Evolutionary conservation across 2,329 filamentous ascomycete genomes (phyloP).

Genomic region (Monilinia fructicola): DNA sequence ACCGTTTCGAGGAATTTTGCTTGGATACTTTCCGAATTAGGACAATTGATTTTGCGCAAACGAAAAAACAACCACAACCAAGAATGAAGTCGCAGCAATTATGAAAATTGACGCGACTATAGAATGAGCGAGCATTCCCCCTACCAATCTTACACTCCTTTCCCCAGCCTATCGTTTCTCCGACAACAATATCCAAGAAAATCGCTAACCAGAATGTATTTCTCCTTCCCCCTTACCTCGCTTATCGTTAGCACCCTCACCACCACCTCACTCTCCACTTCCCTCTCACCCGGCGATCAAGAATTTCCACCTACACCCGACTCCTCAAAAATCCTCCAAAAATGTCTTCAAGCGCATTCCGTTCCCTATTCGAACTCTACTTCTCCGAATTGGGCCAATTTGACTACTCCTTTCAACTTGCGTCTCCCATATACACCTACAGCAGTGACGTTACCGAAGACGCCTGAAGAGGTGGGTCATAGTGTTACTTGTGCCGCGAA

Average conservation of each 20-base stretch:
- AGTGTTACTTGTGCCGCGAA: slow-evolving; percentile 49
- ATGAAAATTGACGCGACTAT: neutral
- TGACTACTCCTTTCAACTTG: slow-evolving; percentile 32
- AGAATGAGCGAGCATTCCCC: slow-evolving; percentile 17
- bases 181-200: neutral
- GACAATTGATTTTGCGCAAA: neutral
- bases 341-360: slow-evolving; percentile 6
- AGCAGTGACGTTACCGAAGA: slow-evolving; percentile 31
- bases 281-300: neutral
- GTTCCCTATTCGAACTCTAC: slow-evolving; percentile 20
- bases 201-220: neutral
- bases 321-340: neutral
- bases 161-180: neutral
- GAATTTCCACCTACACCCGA: neutral
- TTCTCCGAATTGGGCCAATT: slow-evolving; percentile 22
- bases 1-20: neutral
- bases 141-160: neutral
- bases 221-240: slow-evolving; percentile 4
- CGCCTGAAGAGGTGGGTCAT: slow-evolving; percentile 43
- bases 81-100: neutral
- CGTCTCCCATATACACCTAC: slow-evolving; percentile 29
- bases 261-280: neutral
- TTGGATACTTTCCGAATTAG: neutral
- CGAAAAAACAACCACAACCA: neutral
- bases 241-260: slow-evolving; percentile 7